A percentile compares a stretch with the other conserved stretches of the same genome.
phyloP scores from a whole-genome alignment of 2,329 filamentous ascomycete genomes.

The Tolypocladium paradoxum region DNA sequence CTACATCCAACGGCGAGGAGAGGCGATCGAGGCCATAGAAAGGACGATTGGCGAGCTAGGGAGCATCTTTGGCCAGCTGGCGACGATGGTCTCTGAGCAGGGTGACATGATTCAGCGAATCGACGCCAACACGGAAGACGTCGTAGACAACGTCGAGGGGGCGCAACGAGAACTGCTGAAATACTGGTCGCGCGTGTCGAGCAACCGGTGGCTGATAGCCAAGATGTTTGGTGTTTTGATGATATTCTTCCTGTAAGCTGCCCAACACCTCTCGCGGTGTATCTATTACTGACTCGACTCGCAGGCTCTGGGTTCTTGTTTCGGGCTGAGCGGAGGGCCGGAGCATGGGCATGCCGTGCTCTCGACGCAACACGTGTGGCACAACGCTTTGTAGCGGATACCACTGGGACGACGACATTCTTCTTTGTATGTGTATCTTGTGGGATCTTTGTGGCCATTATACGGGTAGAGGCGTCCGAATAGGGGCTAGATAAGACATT shows the following conservation, averaged over 20 bases:
- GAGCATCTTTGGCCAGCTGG: constrained; percentile 82
- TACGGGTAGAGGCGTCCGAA: constrained; percentile 6
- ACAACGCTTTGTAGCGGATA: background rate
- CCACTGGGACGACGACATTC: background rate
- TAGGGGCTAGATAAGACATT: constrained; percentile 3
- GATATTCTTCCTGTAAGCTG: constrained; percentile 69
- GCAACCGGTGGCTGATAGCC: constrained; percentile 90
- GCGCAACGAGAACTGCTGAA: constrained; percentile 92
- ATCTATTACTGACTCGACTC: constrained; percentile 5
- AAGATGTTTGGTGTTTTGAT: constrained; percentile 75
- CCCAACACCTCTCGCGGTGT: background rate
- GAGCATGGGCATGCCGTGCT: background rate
- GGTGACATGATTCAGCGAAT: constrained; percentile 96
- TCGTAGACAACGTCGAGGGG: constrained; percentile 96
- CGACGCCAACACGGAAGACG: constrained; percentile 93
- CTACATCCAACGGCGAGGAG: constrained; percentile 87
- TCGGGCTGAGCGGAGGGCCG: constrained; percentile 17
- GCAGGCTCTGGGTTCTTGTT: constrained; percentile 28
- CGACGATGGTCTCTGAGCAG: constrained; percentile 94
- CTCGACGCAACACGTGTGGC: background rate
- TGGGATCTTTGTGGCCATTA: background rate
- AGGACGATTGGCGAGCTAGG: constrained; percentile 89
- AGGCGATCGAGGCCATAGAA: constrained; percentile 95
- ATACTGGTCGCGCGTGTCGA: constrained; percentile 89
- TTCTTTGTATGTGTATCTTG: background rate